Evolutionary conservation across 345 rosid genomes (phyloP).

Genomic region (Streptanthus diversifolius): DNA sequence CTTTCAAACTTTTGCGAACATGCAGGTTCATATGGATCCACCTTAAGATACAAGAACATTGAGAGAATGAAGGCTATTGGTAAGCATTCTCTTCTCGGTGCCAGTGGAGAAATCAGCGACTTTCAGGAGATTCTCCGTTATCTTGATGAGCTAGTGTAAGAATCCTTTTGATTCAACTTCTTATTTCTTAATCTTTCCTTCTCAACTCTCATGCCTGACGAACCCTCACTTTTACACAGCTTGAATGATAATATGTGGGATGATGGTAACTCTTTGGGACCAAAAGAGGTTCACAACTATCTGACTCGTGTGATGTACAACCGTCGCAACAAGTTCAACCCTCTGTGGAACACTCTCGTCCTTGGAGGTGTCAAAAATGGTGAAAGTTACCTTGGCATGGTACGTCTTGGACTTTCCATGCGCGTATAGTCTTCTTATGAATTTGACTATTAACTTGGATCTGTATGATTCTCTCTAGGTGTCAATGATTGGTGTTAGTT

Average conservation of each 20-base stretch:
- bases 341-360: conserved; percentile 94
- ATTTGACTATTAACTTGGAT: conserved; percentile 4
- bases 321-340: conserved; percentile 94
- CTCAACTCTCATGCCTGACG: conserved; percentile 10
- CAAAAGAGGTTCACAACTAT: conserved; percentile 96
- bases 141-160: conserved; percentile 93
- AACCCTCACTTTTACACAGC: conserved; percentile 43
- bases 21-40: conserved; percentile 94
- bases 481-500: conserved; percentile 88
- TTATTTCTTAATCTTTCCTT: background rate
- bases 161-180: background rate
- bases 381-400: conserved; percentile 89
- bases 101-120: conserved; percentile 95
- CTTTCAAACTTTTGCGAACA: background rate
- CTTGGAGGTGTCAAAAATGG: conserved; percentile 98
- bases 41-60: conserved; percentile 84
- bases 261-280: conserved; percentile 98
- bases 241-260: conserved; percentile 99
- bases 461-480: conserved; percentile 47
- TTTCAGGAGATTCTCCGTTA: conserved; percentile 86
- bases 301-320: conserved; percentile 91
- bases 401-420: conserved; percentile 27
- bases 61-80: conserved; percentile 86
- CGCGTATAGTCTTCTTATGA: background rate
- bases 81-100: conserved; percentile 94